Evolutionary conservation across 495 filamentous ascomycete genomes (phyloP).

Genomic region (Talaromyces borbonicus): DNA sequence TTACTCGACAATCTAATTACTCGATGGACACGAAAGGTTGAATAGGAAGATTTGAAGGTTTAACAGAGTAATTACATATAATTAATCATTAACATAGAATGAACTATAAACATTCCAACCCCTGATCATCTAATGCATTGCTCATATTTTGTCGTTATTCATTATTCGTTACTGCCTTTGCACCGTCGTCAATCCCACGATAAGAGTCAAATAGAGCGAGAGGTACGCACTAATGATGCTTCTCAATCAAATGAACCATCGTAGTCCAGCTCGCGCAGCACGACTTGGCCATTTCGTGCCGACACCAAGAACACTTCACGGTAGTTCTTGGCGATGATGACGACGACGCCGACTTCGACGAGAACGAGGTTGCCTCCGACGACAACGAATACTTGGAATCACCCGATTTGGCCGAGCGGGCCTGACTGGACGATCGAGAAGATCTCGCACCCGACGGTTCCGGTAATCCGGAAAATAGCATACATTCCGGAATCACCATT

Average conservation of each 20-base stretch:
- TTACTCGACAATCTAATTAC: neutral
- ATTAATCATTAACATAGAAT: no score
- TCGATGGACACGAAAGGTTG: no score
- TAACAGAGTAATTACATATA: no score
- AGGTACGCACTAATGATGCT: constrained; percentile 39
- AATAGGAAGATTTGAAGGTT: neutral
- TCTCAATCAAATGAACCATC: constrained; percentile 58
- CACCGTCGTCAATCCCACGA: neutral
- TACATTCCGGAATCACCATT: constrained; percentile 54
- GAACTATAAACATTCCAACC: no score
- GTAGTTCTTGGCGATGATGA: constrained; percentile 35
- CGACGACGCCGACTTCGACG: constrained; percentile 20
- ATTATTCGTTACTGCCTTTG: neutral
- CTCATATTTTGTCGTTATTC: neutral
- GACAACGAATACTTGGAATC: neutral
- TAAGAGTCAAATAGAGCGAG: neutral
- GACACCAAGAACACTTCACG: constrained; percentile 69
- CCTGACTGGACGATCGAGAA: neutral
- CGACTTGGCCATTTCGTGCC: constrained; percentile 58
- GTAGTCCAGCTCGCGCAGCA: constrained; percentile 71
- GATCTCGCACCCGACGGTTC: neutral
- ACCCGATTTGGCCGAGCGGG: neutral
- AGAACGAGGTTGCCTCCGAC: constrained; percentile 17
- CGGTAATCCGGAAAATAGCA: neutral
- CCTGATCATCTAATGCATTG: no score